Base-by-base conservation (phyloP, 2,329 filamentous ascomycete genomes). In the Alternaria alternata region DNA sequence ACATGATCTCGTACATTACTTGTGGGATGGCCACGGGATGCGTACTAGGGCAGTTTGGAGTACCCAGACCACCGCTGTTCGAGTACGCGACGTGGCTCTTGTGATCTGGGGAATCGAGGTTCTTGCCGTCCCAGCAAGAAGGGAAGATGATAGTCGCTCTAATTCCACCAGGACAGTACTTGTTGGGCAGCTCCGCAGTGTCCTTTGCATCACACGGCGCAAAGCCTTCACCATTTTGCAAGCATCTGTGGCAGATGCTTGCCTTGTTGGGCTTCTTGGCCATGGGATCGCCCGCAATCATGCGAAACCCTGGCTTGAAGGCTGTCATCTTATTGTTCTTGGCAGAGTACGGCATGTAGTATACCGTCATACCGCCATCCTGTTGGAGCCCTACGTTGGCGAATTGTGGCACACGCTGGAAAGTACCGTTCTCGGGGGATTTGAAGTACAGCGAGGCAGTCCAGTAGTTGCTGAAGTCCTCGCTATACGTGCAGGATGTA, bases 301-400 rank as follows among this genome's bases (percentile, higher is more conserved):
- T 74, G 38, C 71, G 69, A 58, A 74, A 74, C 2, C 70, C 71
- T 54, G 71, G 52, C n/a, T 57, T 61, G 36, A 57, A 60, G 16
- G 57, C 60, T 6, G 59, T 61, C 73, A 57, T 51, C 24, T 61
- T 54, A 30, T 58, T 58, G 28, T 89, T 86, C 59, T 87, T 61
- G 36, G 70, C 89, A 48, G 86, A 84, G 74, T 90, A 89, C 4
- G 92, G 87, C 59, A 96, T 88, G 78, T 97, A 97, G 84, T 97
- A 97, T 3, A 75, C 69, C 0, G 73, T 76, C 69, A 74, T 72
- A 6, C 24, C 75, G 11, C 73, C 73, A 43, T 73, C 66, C 28
- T 75, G 71, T 44, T 74, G 69, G 39, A 75, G 64, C 0, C 72
- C 69, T 24, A 67, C 64, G 49, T 76, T 76, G 56, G 71, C 73